These are phyloP conservation scores for Populus tomentosa DNA, from an alignment of 441 rosid species.

Conservation along the genomic window DNA sequence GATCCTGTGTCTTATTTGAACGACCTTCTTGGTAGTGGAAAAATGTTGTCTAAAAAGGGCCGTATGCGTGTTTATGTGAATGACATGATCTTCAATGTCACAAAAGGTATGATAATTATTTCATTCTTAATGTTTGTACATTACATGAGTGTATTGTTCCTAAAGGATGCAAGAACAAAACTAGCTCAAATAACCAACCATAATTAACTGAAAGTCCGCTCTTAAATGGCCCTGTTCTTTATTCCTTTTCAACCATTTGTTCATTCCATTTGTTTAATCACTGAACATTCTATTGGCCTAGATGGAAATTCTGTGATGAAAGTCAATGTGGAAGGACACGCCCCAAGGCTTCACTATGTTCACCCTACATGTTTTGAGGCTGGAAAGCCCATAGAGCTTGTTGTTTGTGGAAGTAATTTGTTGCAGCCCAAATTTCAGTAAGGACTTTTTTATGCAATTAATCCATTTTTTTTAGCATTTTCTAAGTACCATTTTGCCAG, in stretches of 20 bases:
- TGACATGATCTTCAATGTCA: conserved; percentile 60
- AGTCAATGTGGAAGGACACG: conserved; percentile 44
- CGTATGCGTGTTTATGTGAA: conserved; percentile 62
- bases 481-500: background rate
- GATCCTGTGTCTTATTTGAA: conserved; percentile 62
- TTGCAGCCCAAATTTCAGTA: conserved; percentile 82
- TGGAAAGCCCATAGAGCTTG: no score
- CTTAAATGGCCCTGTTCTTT: background rate
- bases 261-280: conserved; percentile 7
- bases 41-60: conserved; percentile 71
- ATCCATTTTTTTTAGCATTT: background rate
- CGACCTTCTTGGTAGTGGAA: conserved; percentile 67
- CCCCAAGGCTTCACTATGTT: conserved; percentile 82
- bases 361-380: no score
- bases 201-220: background rate
- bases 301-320: conserved; percentile 63
- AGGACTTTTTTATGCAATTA: conserved; percentile 1
- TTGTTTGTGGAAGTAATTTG: no score
- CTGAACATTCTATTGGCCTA: conserved; percentile 23
- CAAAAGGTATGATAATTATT: conserved; percentile 42
- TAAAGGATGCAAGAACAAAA: background rate
- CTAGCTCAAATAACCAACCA: background rate
- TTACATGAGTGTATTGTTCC: background rate
- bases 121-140: background rate
- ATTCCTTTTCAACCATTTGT: background rate